Evolutionary conservation across 192 early-diverging fungal genomes (phyloP).

Genomic region (Chytriomyces hyalinus): DNA sequence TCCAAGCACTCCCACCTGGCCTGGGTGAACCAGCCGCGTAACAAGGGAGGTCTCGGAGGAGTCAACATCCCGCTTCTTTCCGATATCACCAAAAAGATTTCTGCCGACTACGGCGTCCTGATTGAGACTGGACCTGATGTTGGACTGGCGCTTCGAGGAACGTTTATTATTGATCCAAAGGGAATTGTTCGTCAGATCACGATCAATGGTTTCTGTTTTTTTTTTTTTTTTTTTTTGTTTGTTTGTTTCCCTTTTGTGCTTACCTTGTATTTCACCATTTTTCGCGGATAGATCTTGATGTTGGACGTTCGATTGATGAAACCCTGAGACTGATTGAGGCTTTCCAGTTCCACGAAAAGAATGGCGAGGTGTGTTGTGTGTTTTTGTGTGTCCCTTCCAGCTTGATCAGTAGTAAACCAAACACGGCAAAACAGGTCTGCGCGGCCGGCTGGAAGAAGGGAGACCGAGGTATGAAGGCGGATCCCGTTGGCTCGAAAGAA

Average conservation of each 20-base stretch:
- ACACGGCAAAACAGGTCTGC: conserved; percentile 4
- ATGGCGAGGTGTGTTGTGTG: conserved; percentile 49
- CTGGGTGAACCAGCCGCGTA: conserved; percentile 83
- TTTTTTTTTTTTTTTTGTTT: too few relatives aligned
- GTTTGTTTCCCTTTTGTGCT: conserved; percentile 58
- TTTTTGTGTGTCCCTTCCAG: conserved; percentile 12
- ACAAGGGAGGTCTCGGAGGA: conserved; percentile 89
- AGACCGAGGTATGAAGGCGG: conserved; percentile 72
- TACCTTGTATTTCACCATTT: conserved; percentile 85
- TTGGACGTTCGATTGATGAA: conserved; percentile 74
- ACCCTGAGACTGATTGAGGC: conserved; percentile 87
- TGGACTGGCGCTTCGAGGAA: conserved; percentile 75
- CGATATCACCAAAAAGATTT: conserved; percentile 88
- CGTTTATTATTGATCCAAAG: conserved; percentile 92
- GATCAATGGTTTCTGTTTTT: conserved; percentile 72
- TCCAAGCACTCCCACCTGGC: conserved; percentile 85
- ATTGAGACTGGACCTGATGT: conserved; percentile 71
- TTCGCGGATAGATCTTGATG: not conserved
- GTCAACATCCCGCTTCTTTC: conserved; percentile 89
- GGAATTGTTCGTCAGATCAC: conserved; percentile 85
- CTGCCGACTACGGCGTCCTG: conserved; percentile 86
- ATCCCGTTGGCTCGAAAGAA: conserved; percentile 65
- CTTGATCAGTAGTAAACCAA: not conserved
- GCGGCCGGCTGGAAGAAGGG: conserved; percentile 79
- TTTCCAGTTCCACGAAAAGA: conserved; percentile 88